Percentiles rank a stretch among this genome's conserved stretches.
phyloP scores from a whole-genome alignment of 768 basidiomycete species.

The Pleurotus eryngii region DNA sequence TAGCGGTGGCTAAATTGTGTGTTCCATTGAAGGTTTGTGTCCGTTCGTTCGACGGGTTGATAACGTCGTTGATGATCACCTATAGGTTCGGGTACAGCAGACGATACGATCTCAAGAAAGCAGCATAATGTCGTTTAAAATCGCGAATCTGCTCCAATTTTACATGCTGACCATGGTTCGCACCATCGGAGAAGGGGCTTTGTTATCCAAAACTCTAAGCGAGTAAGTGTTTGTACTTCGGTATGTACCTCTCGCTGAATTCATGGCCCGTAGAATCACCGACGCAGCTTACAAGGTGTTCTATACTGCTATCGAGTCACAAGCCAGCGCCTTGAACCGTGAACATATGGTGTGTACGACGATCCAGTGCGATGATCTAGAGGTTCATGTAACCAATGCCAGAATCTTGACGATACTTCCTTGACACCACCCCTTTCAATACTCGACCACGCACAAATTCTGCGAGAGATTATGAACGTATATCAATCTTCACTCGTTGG shows the following conservation, averaged over 20 bases:
- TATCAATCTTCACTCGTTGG: constrained; percentile 84
- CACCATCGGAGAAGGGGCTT: constrained; percentile 82
- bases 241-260: background rate
- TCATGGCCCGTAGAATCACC: constrained; percentile 56
- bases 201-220: constrained; percentile 70
- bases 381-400: constrained; percentile 22
- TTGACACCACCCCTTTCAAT: constrained; percentile 73
- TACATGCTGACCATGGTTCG: constrained; percentile 90
- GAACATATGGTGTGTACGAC: constrained; percentile 46
- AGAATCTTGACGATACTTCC: constrained; percentile 70
- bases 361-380: background rate
- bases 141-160: constrained; percentile 93
- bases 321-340: constrained; percentile 63
- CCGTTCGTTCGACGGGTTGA: too few relatives aligned
- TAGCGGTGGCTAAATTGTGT: constrained; percentile 78
- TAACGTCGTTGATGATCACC: background rate
- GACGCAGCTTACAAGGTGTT: constrained; percentile 80
- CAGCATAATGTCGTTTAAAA: constrained; percentile 86
- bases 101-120: constrained; percentile 93
- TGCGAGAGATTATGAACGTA: constrained; percentile 86
- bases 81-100: constrained; percentile 84
- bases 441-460: constrained; percentile 77
- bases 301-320: constrained; percentile 82
- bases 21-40: constrained; percentile 77
- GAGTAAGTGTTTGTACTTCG: constrained; percentile 52